Evolutionary conservation across 2,329 filamentous ascomycete genomes (phyloP), one percentile per base, ranked within the genome.

Genomic region (Ceratocystis colombiana): DNA sequence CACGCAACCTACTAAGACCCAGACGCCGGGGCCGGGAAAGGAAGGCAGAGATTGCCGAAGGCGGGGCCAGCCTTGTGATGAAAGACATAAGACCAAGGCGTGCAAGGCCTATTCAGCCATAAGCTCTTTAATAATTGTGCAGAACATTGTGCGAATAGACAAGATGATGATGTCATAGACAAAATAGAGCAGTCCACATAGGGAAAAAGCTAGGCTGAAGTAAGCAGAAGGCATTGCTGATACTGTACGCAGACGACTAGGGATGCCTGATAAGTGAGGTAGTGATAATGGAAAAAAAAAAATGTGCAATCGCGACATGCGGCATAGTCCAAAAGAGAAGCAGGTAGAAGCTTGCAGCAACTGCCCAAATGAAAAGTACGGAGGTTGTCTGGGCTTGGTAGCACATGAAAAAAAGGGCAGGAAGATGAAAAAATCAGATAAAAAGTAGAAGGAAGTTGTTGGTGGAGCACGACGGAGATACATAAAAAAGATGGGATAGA

Each of bases 191-290:
- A 59, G 55, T n/a, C 55, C 55, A n/a, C 55, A 59, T 7, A 37
- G 25, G 5, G 55, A 59, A 7, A 59, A 8, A 12, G 55, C 55
- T 8, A 59, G 28, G 15, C 33, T 59, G 30, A 59, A 59, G 55
- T 59, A 59, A 37, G 55, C 55, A 59, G 55, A 37, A 6, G 55
- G 55, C 55, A 59, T 59, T 59, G 15, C 55, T 59, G 55, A 59
- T 37, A 10, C 28, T 12, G 55, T 8, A n/a, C 1, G 7, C 48
- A 53, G 15, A 53, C 10, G n/a, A 53, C n/a, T 53, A 25, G 15
- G 55, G 48, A 53, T 59, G 55, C 55, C 55, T 59, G 55, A n/a
- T 33, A 59, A 59, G 15, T 59, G 55, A 59, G 55, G 28, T 33
- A 5, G 55, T 37, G 25, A 33, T 10, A 20, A n/a, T 20, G 15